These are phyloP conservation scores for Gossypium longicalyx DNA, from an alignment of 345 rosid species.

Conservation along the genomic window DNA sequence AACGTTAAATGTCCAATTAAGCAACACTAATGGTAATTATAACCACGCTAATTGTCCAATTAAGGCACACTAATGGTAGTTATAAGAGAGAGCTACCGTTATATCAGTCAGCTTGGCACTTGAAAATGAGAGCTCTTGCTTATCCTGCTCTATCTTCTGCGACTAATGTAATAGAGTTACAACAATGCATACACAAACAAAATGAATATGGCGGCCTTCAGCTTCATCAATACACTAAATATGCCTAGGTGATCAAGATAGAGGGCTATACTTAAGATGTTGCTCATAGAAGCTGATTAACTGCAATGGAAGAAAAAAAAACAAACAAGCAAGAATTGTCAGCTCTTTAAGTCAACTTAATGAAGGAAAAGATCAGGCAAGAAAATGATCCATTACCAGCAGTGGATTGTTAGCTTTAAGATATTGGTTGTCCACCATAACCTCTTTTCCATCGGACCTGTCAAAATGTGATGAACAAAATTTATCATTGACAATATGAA, in stretches of 20 bases:
- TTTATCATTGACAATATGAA: background rate
- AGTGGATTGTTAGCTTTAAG: slow-evolving; percentile 84
- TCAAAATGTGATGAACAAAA: slow-evolving; percentile 6
- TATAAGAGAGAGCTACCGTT: background rate
- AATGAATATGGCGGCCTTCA: background rate
- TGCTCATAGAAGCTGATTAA: slow-evolving; percentile 48
- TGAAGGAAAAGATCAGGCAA: background rate
- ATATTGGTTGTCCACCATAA: slow-evolving; percentile 70
- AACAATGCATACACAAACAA: background rate
- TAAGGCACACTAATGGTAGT: background rate
- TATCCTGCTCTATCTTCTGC: background rate
- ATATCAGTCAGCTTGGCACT: background rate
- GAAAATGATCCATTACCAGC: slow-evolving; percentile 49
- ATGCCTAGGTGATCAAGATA: background rate
- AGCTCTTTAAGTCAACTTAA: background rate
- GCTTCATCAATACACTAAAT: background rate
- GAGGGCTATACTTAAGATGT: slow-evolving; percentile 11
- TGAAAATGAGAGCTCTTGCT: background rate
- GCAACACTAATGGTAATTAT: background rate
- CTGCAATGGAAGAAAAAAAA: slow-evolving; percentile 30
- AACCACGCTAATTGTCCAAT: background rate
- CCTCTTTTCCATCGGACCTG: slow-evolving; percentile 93
- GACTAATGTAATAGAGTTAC: background rate
- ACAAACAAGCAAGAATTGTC: background rate
- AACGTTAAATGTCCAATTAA: background rate